A percentile compares a stretch with the other conserved stretches of the same genome.
phyloP scores from a whole-genome alignment of 1,284 basidiomycete species.

The Athelia sp. region DNA sequence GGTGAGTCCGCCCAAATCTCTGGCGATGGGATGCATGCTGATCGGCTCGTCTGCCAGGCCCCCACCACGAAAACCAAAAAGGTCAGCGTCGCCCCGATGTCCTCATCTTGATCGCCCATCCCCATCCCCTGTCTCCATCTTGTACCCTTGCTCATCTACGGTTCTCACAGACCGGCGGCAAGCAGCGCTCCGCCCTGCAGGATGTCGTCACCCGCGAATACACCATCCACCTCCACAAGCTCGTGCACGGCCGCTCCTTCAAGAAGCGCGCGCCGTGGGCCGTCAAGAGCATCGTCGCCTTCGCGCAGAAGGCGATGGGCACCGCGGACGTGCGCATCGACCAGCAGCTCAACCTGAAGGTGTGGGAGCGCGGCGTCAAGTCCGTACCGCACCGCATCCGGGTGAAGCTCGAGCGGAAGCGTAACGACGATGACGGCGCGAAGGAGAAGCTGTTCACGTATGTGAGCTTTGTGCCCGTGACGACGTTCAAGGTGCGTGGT shows the following conservation, averaged over 20 bases:
- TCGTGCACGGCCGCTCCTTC: conserved; percentile 85
- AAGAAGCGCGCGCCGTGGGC: conserved; percentile 94
- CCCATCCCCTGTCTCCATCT: background rate
- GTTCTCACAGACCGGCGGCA: conserved; percentile 58
- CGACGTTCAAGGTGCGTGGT: conserved; percentile 76
- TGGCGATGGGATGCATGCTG: conserved; percentile 35
- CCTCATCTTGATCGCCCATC: background rate
- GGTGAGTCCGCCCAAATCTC: conserved; percentile 34
- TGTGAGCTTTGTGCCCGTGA: conserved; percentile 76
- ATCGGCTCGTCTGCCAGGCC: conserved; percentile 18
- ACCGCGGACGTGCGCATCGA: conserved; percentile 89
- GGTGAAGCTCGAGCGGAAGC: conserved; percentile 91
- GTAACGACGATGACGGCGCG: conserved; percentile 93
- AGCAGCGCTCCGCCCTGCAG: conserved; percentile 89
- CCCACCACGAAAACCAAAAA: conserved; percentile 31
- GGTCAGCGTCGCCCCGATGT: conserved; percentile 14
- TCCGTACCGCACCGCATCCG: conserved; percentile 86
- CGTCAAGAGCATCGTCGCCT: conserved; percentile 86
- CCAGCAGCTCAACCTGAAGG: conserved; percentile 89
- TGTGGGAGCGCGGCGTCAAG: conserved; percentile 90
- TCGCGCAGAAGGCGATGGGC: conserved; percentile 92
- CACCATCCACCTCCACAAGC: conserved; percentile 95
- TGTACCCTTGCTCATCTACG: background rate
- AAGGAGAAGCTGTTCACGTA: conserved; percentile 97
- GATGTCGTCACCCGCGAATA: conserved; percentile 97